Conservation (phyloP, 257 asterid species). For the Cruciata laevipes region DNA sequence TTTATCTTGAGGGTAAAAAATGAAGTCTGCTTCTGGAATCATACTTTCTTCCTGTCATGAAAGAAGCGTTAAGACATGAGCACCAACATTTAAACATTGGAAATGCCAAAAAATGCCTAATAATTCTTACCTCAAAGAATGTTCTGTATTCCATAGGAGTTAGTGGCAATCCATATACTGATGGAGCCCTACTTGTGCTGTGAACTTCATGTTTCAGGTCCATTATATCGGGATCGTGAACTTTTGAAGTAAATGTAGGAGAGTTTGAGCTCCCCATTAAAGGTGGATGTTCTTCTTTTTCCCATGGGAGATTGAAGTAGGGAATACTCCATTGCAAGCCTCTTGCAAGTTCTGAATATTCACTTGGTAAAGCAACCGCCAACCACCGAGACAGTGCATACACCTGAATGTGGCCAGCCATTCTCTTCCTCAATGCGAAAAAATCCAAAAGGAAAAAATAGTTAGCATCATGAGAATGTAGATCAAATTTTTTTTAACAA, state of each 20-base stretch:
- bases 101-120: background rate
- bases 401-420: constrained; percentile 78
- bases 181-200: constrained; percentile 26
- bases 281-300: constrained; percentile 26
- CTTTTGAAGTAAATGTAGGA: constrained; percentile 33
- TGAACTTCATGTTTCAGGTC: constrained; percentile 34
- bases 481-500: no score
- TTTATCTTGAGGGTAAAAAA: constrained; percentile 64
- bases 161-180: constrained; percentile 64
- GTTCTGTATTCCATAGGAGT: constrained; percentile 66
- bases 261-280: constrained; percentile 51
- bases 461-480: background rate
- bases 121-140: constrained; percentile 56
- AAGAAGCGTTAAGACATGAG: constrained; percentile 22
- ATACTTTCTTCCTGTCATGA: constrained; percentile 55
- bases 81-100: background rate
- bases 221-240: constrained; percentile 29
- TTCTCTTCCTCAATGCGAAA: constrained; percentile 52
- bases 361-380: constrained; percentile 68
- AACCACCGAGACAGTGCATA: constrained; percentile 77
- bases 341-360: constrained; percentile 72
- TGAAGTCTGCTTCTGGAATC: constrained; percentile 68
- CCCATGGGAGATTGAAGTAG: constrained; percentile 89
- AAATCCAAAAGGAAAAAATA: background rate
- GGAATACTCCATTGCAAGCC: constrained; percentile 92